Evolutionary conservation across 345 rosid genomes (phyloP).

Genomic region (Moricandia moricandioides): DNA sequence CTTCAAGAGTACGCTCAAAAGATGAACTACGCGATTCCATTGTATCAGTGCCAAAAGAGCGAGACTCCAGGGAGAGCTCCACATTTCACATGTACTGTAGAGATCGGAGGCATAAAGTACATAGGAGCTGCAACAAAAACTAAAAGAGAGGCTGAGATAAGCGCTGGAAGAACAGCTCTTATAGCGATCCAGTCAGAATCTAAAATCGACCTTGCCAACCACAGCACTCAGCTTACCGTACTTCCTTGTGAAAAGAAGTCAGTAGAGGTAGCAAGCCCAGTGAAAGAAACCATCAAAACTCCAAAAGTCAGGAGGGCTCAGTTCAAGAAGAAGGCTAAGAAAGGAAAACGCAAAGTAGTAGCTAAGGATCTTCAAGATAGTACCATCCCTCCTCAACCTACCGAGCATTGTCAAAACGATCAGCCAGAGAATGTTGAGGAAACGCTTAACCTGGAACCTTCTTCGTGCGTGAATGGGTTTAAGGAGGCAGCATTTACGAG

Average conservation of each 20-base stretch:
- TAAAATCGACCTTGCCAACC: slow-evolving; percentile 29
- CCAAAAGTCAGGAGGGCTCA: slow-evolving; percentile 62
- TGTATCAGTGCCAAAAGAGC: slow-evolving; percentile 53
- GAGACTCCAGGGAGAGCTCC: slow-evolving; percentile 44
- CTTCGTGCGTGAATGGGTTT: slow-evolving; percentile 27
- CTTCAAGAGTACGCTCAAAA: slow-evolving; percentile 95
- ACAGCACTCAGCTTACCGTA: slow-evolving; percentile 58
- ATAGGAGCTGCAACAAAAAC: slow-evolving; percentile 72
- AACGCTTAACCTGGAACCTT: slow-evolving; percentile 8
- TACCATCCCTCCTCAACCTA: slow-evolving; percentile 3
- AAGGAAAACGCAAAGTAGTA: slow-evolving; percentile 30
- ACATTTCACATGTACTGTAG: slow-evolving; percentile 60
- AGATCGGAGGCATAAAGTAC: slow-evolving; percentile 79
- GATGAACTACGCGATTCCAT: slow-evolving; percentile 84
- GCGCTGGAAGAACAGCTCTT: slow-evolving; percentile 90
- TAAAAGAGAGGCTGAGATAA: slow-evolving; percentile 85
- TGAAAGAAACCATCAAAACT: slow-evolving; percentile 40
- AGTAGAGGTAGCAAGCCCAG: slow-evolving; percentile 33
- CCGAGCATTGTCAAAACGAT: slow-evolving; percentile 27
- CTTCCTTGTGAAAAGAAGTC: slow-evolving; percentile 70
- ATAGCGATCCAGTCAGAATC: slow-evolving; percentile 58
- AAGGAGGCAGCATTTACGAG: slow-evolving; percentile 35
- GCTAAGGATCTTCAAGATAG: slow-evolving; percentile 16
- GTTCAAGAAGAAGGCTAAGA: slow-evolving; percentile 50
- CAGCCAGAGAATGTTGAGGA: slow-evolving; percentile 23